Evolutionary conservation across 2,329 filamentous ascomycete species (phyloP), one percentile per base, ranked within the genome.

Genomic region (Beauveria varroae): DNA sequence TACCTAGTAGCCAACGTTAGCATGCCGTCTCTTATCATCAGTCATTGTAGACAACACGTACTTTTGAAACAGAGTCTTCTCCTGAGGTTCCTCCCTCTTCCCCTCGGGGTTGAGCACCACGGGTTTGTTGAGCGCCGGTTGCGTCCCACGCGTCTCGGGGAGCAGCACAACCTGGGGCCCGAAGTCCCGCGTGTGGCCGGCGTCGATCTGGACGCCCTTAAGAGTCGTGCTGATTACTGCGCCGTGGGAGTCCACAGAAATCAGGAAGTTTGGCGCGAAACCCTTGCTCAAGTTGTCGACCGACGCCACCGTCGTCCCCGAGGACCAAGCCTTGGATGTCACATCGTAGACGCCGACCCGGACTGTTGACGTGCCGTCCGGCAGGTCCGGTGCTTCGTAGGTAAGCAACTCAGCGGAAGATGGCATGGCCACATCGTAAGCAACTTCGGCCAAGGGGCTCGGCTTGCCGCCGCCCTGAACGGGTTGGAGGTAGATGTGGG

Each of bases 51-150:
- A 16, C 6, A 30, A 9, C 9, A 30, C 53, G 2, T 77, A 88
- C 86, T 86, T 88, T 73, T 88, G 86, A 61, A 89, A 70, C 64
- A 89, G 79, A 1, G 81, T 79, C 80, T 87, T 89, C 75, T 88
- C 84, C 60, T 73, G 74, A 68, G 80, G 79, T 64, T 78, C 76
- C 47, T 80, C 79, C 71, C 83, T 78, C 75, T 79, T 84, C 18
- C 86, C 86, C 65, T 86, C 82, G 0, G 83, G 76, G 51, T 75
- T 81, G 64, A 89, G 72, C 53, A 87, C 81, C 43, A 89, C 78
- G 3, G 86, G 86, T 73, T 82, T 83, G 67, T 87, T 88, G 67
- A 89, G 73, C 65, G 79, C 79, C 2, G 85, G 84, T 69, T 81
- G 78, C 70, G 78, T 79, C 1, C 84, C 86, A 61, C 71, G 73